These are phyloP conservation scores for Galerina sulciceps DNA, from an alignment of 768 basidiomycete genomes.

Conservation along the genomic window DNA sequence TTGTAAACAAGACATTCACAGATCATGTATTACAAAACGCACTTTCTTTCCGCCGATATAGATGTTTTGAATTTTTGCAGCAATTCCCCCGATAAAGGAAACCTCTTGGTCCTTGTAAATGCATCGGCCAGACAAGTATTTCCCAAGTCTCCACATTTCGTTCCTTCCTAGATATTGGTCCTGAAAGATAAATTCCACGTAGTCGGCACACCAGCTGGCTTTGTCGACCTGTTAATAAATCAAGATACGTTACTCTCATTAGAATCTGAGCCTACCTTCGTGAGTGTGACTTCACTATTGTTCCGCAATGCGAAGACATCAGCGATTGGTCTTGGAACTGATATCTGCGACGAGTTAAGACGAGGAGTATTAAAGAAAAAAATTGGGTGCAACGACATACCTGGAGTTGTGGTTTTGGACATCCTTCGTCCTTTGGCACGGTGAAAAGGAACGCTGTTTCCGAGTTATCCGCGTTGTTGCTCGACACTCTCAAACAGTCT, in stretches of 20 bases:
- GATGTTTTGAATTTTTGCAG: conserved; percentile 81
- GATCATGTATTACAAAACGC: conserved; percentile 16
- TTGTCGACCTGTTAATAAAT: conserved; percentile 62
- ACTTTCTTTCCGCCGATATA: conserved; percentile 75
- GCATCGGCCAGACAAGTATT: conserved; percentile 79
- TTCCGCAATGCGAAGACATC: conserved; percentile 74
- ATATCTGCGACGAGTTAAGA: conserved; percentile 53
- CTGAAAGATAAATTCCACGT: conserved; percentile 89
- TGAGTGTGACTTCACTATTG: conserved; percentile 70
- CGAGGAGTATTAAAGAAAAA: background rate
- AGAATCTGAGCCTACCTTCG: conserved; percentile 49
- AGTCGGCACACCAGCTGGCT: conserved; percentile 64
- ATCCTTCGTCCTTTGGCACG: conserved; percentile 67
- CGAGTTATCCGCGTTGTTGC: conserved; percentile 41
- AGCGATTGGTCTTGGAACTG: conserved; percentile 73
- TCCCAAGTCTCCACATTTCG: conserved; percentile 96
- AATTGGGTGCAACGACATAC: conserved; percentile 32
- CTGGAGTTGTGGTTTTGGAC: conserved; percentile 68
- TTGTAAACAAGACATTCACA: background rate
- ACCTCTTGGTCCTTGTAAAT: conserved; percentile 86
- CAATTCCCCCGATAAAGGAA: conserved; percentile 80
- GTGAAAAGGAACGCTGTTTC: conserved; percentile 62
- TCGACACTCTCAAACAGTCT: conserved; percentile 65
- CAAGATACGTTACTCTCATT: background rate
- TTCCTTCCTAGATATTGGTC: conserved; percentile 95